A percentile compares a stretch with the other conserved stretches of the same genome.
These are phyloP conservation scores for Apiotrichum montevideense DNA, from an alignment of 1,284 basidiomycete species.

Conservation along the genomic window DNA sequence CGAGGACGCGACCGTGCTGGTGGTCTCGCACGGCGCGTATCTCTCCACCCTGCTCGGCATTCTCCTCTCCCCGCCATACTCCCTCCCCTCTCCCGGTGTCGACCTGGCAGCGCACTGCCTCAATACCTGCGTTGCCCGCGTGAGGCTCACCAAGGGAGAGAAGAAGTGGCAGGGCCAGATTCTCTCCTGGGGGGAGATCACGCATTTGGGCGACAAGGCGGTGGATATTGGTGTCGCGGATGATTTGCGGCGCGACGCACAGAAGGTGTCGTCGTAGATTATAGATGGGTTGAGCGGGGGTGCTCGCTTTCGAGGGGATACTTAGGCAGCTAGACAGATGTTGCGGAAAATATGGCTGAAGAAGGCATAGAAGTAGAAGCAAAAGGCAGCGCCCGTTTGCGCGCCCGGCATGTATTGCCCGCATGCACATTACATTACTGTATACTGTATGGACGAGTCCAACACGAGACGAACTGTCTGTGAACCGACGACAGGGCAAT, in stretches of 20 bases:
- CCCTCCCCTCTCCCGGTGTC: constrained; percentile 11
- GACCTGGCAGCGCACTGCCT: constrained; percentile 19
- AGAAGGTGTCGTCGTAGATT: neutral
- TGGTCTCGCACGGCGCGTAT: constrained; percentile 42
- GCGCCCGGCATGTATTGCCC: too few species aligned
- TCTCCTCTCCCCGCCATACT: constrained; percentile 13
- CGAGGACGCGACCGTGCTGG: constrained; percentile 19
- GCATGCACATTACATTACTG: too few species aligned
- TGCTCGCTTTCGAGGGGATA: too few species aligned
- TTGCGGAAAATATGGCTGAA: too few species aligned
- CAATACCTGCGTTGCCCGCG: constrained; percentile 34
- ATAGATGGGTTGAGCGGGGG: too few species aligned
- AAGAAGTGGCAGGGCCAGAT: constrained; percentile 22
- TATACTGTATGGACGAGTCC: too few species aligned
- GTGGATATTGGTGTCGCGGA: constrained; percentile 6
- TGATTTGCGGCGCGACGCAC: constrained; percentile 4
- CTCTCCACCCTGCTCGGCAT: constrained; percentile 23
- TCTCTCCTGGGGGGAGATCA: constrained; percentile 24
- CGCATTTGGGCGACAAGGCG: constrained; percentile 17
- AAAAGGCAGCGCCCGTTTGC: too few species aligned
- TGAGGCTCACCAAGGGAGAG: constrained; percentile 50
- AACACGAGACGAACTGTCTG: too few species aligned
- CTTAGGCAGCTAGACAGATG: too few species aligned
- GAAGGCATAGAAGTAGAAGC: too few species aligned
- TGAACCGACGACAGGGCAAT: too few species aligned